phyloP scores from a whole-genome alignment of 106 monocot genomes.

The Apostasia ramifera region DNA sequence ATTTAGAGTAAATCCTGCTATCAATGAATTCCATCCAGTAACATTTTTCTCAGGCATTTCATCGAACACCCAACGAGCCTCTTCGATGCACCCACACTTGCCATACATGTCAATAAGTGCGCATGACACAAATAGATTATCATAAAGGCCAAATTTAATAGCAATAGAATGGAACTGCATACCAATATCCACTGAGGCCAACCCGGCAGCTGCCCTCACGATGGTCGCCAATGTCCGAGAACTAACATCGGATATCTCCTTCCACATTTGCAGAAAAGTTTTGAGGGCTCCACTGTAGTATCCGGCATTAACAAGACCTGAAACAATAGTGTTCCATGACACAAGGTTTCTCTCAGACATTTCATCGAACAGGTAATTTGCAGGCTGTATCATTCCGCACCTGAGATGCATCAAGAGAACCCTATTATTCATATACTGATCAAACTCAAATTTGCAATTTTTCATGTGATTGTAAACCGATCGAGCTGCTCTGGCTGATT shows the following conservation, averaged over 20 bases:
- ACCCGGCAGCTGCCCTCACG: constrained; percentile 42
- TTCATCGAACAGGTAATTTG: constrained; percentile 56
- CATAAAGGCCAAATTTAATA: constrained; percentile 24
- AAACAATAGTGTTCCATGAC: constrained; percentile 65
- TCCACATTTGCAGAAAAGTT: constrained; percentile 55
- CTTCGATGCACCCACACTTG: constrained; percentile 65
- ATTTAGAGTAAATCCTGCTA: constrained; percentile 71
- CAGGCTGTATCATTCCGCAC: constrained; percentile 60
- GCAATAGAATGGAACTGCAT: constrained; percentile 50
- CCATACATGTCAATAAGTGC: constrained; percentile 73
- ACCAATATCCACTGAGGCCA: constrained; percentile 26
- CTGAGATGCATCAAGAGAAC: constrained; percentile 57
- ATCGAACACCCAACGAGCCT: constrained; percentile 65
- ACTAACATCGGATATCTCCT: constrained; percentile 19
- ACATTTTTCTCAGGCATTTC: constrained; percentile 62
- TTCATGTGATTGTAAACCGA: constrained; percentile 47
- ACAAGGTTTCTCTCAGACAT: constrained; percentile 48
- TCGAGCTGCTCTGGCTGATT: constrained; percentile 35
- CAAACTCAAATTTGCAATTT: constrained; percentile 41
- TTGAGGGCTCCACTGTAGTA: constrained; percentile 44
- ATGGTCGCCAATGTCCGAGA: constrained; percentile 33
- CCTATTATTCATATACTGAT: constrained; percentile 64
- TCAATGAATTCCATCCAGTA: constrained; percentile 79
- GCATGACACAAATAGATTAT: constrained; percentile 37
- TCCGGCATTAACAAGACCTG: constrained; percentile 44